These are phyloP conservation scores for Alliaria petiolata DNA, from an alignment of 345 rosid genomes.

Conservation along the genomic window DNA sequence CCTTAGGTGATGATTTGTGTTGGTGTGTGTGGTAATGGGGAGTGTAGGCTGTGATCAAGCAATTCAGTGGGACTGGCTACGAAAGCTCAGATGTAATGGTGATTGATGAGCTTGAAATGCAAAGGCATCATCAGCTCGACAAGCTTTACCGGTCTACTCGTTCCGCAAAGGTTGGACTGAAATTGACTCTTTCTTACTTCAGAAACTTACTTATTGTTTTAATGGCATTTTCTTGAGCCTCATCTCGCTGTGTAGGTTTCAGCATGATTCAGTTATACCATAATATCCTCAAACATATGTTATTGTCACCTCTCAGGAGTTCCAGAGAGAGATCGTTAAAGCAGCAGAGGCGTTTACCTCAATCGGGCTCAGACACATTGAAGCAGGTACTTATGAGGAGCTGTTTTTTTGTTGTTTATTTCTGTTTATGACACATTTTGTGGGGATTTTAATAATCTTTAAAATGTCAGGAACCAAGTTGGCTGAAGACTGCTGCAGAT, in stretches of 20 bases:
- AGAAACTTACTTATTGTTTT: neutral
- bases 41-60: slow-evolving; percentile 93
- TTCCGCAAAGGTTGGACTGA: slow-evolving; percentile 54
- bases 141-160: slow-evolving; percentile 84
- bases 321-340: slow-evolving; percentile 75
- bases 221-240: neutral
- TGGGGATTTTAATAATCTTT: neutral
- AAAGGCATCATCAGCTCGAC: slow-evolving; percentile 89
- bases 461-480: slow-evolving; percentile 67
- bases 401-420: neutral
- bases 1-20: slow-evolving; percentile 31
- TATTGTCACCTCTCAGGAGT: slow-evolving; percentile 58
- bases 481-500: slow-evolving; percentile 78
- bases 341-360: slow-evolving; percentile 75
- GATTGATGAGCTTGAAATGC: slow-evolving; percentile 90
- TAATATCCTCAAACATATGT: neutral
- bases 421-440: neutral
- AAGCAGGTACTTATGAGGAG: no score
- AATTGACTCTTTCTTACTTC: neutral
- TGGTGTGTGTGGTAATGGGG: neutral
- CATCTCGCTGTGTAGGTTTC: neutral
- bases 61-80: slow-evolving; percentile 81
- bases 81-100: slow-evolving; percentile 86
- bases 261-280: neutral
- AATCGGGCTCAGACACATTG: slow-evolving; percentile 76